Conservation (phyloP, 2,329 filamentous ascomycete species). For the Ascochyta rabiei region DNA sequence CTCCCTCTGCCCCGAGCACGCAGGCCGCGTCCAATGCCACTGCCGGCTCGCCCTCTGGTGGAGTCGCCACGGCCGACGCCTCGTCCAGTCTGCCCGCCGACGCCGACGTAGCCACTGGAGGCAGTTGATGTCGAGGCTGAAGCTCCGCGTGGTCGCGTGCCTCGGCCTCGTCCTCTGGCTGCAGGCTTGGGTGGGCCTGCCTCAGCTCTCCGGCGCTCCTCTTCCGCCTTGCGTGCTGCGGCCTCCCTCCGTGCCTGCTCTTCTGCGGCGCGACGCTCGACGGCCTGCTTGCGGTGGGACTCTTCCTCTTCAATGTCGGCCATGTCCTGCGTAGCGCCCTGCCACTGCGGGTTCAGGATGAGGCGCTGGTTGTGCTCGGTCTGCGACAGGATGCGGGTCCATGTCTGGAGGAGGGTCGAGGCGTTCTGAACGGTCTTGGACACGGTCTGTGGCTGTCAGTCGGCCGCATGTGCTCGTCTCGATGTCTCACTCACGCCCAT, state of each 20-base stretch:
- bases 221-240: slow-evolving; percentile 60
- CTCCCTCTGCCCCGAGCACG: slow-evolving; percentile 40
- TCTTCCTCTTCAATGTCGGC: slow-evolving; percentile 85
- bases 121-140: slow-evolving; percentile 35
- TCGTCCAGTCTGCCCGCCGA: slow-evolving; percentile 55
- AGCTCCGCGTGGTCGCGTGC: slow-evolving; percentile 41
- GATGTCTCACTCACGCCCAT: slow-evolving; percentile 66
- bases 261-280: slow-evolving; percentile 76
- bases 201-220: slow-evolving; percentile 62
- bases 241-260: slow-evolving; percentile 80
- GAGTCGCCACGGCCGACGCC: slow-evolving; percentile 56
- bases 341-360: slow-evolving; percentile 86
- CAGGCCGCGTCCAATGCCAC: slow-evolving; percentile 51
- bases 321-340: slow-evolving; percentile 85
- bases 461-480: neutral
- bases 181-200: slow-evolving; percentile 61
- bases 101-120: slow-evolving; percentile 50
- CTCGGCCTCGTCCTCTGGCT: slow-evolving; percentile 45
- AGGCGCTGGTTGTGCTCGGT: slow-evolving; percentile 97
- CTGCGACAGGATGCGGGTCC: slow-evolving; percentile 94
- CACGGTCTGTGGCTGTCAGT: slow-evolving; percentile 66
- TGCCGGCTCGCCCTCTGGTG: slow-evolving; percentile 50
- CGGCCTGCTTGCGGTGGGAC: slow-evolving; percentile 73
- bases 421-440: slow-evolving; percentile 84
- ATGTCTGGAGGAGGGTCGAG: slow-evolving; percentile 88